Evolutionary conservation across 2,329 filamentous ascomycete genomes (phyloP).

Genomic region (Hymenoscyphus fraxineus): DNA sequence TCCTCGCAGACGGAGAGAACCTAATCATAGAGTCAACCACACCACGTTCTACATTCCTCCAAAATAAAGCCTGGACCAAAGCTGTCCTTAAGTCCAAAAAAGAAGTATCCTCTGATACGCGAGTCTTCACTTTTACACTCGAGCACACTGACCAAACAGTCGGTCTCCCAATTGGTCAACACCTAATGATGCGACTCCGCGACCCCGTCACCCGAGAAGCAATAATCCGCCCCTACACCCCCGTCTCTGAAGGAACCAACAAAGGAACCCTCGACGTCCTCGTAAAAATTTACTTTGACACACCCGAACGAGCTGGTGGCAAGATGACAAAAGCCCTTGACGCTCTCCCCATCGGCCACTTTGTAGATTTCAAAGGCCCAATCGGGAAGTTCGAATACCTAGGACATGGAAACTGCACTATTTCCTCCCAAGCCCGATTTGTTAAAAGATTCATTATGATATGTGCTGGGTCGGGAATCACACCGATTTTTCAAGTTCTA

Average conservation of each 20-base stretch:
- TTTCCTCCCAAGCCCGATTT: slow-evolving; percentile 53
- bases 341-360: slow-evolving; percentile 64
- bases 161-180: slow-evolving; percentile 79
- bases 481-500: slow-evolving; percentile 84
- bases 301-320: slow-evolving; percentile 56
- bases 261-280: slow-evolving; percentile 69
- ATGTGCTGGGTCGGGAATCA: slow-evolving; percentile 84
- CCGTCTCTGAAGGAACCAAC: slow-evolving; percentile 62
- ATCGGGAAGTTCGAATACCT: slow-evolving; percentile 82
- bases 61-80: slow-evolving; percentile 69
- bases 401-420: slow-evolving; percentile 58
- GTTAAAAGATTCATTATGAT: slow-evolving; percentile 79
- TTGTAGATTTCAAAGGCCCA: slow-evolving; percentile 82
- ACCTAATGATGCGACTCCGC: slow-evolving; percentile 77
- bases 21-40: slow-evolving; percentile 38
- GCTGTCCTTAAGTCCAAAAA: slow-evolving; percentile 65
- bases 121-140: slow-evolving; percentile 76
- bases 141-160: slow-evolving; percentile 66
- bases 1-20: slow-evolving; percentile 46
- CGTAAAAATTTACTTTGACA: slow-evolving; percentile 76
- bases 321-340: slow-evolving; percentile 82
- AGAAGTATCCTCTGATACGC: slow-evolving; percentile 71
- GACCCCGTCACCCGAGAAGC: slow-evolving; percentile 67
- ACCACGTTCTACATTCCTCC: slow-evolving; percentile 63
- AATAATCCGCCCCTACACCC: slow-evolving; percentile 84